Percentiles rank a stretch among this genome's conserved stretches.
These are phyloP conservation scores for Vanderwaltozyma polyspora DNA, from an alignment of 805 yeast genomes.

Conservation along the genomic window DNA sequence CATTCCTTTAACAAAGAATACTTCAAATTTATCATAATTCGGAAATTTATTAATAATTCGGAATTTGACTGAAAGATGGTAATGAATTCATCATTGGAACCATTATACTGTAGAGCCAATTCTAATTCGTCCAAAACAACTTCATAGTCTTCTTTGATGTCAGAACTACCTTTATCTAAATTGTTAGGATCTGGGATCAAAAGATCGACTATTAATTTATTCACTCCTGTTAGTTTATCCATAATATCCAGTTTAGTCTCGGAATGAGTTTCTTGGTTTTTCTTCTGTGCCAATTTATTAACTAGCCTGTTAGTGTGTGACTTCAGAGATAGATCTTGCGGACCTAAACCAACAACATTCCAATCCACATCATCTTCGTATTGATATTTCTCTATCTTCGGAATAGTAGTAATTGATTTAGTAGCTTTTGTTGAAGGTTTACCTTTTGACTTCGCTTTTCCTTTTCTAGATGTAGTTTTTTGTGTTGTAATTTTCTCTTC, in stretches of 20 bases:
- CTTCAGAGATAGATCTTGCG: constrained; percentile 19
- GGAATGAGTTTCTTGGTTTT: constrained; percentile 20
- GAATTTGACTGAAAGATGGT: constrained; percentile 19
- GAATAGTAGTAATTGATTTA: too few species aligned
- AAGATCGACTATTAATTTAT: constrained; percentile 13
- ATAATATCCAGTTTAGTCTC: constrained; percentile 19
- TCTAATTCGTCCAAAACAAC: constrained; percentile 21
- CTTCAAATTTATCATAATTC: constrained; percentile 19
- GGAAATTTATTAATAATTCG: constrained; percentile 19
- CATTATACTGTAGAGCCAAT: constrained; percentile 15
- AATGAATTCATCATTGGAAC: constrained; percentile 18
- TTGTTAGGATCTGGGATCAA: constrained; percentile 4
- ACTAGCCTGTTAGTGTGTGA: constrained; percentile 14
- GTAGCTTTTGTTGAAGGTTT: too few species aligned
- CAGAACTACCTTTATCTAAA: background rate
- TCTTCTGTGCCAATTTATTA: constrained; percentile 20
- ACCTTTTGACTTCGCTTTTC: constrained; percentile 5
- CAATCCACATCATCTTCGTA: constrained; percentile 27
- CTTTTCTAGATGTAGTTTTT: constrained; percentile 6
- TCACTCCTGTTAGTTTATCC: constrained; percentile 18
- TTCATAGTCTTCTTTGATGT: constrained; percentile 14
- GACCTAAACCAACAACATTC: constrained; percentile 25
- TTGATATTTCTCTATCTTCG: constrained; percentile 11
- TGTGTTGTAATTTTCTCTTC: too few species aligned
- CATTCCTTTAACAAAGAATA: constrained; percentile 11